These are phyloP conservation scores for Cladophialophora exuberans DNA, from an alignment of 2,329 filamentous ascomycete species.

Conservation along the genomic window DNA sequence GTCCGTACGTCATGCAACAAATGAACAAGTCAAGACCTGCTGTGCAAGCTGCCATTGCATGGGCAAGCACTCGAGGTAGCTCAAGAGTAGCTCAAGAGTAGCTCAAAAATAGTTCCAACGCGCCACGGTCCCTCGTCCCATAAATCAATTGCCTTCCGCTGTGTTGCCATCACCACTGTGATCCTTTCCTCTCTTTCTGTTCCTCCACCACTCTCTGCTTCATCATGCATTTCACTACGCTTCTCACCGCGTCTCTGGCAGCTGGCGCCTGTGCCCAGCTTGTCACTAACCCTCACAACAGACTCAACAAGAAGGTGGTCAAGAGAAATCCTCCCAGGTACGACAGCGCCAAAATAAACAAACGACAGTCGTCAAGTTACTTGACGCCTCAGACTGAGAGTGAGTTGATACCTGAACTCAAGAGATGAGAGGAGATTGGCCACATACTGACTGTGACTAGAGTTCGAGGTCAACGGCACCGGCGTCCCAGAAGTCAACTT, in stretches of 20 bases:
- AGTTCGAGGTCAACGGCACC: slow-evolving; percentile 66
- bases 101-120: background rate
- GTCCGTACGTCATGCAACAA: slow-evolving; percentile 17
- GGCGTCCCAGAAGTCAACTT: slow-evolving; percentile 70
- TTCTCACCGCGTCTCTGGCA: slow-evolving; percentile 21
- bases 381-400: slow-evolving; percentile 27
- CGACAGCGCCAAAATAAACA: slow-evolving; percentile 7
- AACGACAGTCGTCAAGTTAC: slow-evolving; percentile 25
- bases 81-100: slow-evolving; percentile 2
- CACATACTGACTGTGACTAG: slow-evolving; percentile 41
- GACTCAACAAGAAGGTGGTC: slow-evolving; percentile 16
- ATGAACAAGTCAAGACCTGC: slow-evolving; percentile 1
- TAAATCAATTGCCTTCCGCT: slow-evolving; percentile 8
- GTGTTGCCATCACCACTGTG: background rate
- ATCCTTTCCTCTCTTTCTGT: background rate
- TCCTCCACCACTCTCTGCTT: background rate
- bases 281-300: slow-evolving; percentile 24
- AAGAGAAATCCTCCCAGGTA: slow-evolving; percentile 5
- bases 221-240: slow-evolving; percentile 17
- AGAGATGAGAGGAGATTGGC: background rate
- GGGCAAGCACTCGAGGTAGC: too few relatives aligned
- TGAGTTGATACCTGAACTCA: slow-evolving; percentile 12
- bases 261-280: slow-evolving; percentile 17
- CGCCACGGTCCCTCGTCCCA: background rate
- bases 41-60: too few relatives aligned